These are phyloP conservation scores for Talaromyces islandicus DNA, from an alignment of 2,329 filamentous ascomycete species.

Conservation along the genomic window DNA sequence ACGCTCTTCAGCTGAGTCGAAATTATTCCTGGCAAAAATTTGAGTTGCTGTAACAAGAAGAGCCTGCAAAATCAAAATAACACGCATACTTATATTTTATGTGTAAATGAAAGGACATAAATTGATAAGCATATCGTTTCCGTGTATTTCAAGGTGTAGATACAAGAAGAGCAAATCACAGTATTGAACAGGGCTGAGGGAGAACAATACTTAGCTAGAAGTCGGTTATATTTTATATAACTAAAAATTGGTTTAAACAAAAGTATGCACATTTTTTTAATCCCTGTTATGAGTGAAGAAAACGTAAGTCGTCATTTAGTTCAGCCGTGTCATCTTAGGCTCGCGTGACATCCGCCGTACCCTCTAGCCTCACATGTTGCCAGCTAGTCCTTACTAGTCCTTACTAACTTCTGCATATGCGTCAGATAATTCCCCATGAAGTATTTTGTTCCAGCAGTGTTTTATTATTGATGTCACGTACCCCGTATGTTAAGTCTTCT, in stretches of 20 bases:
- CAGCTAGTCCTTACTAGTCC: not conserved
- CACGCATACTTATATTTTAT: not conserved
- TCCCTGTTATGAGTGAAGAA: not conserved
- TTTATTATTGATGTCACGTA: too few relatives aligned
- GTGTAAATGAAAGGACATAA: not conserved
- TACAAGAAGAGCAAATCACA: not conserved
- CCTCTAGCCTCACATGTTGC: not conserved
- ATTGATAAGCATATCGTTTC: not conserved
- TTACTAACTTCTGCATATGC: not conserved
- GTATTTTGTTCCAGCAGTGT: not conserved
- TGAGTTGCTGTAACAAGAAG: not conserved
- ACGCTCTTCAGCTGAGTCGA: slow-evolving; percentile 19
- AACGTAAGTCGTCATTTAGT: not conserved
- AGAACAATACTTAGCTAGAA: not conserved
- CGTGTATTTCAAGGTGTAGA: not conserved
- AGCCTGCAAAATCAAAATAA: not conserved
- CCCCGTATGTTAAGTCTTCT: too few relatives aligned
- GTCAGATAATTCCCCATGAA: not conserved
- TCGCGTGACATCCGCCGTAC: not conserved
- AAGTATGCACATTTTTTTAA: not conserved
- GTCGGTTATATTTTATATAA: not conserved
- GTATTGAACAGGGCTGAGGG: not conserved
- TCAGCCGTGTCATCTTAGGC: not conserved
- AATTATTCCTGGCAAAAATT: not conserved
- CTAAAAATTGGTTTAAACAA: not conserved